Percentiles rank a stretch among this genome's conserved stretches.
phyloP scores from a whole-genome alignment of 2,329 filamentous ascomycete species.

The Aspergillus sp. region DNA sequence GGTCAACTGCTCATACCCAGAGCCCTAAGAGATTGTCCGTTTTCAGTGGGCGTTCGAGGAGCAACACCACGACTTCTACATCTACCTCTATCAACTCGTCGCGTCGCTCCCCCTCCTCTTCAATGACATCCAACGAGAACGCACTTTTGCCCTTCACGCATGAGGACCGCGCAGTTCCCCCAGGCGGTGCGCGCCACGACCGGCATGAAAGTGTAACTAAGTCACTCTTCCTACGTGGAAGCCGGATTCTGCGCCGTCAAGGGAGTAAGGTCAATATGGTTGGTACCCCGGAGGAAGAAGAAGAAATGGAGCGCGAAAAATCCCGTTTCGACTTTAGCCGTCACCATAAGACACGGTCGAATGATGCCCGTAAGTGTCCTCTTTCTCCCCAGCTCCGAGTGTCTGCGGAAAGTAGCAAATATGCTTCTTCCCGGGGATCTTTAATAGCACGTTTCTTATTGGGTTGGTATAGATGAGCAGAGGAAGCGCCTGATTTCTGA shows the following conservation, averaged over 20 bases:
- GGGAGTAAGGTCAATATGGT: conserved; percentile 48
- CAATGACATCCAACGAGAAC: conserved; percentile 38
- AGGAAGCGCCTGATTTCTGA: conserved; percentile 57
- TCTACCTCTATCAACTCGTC: conserved; percentile 52
- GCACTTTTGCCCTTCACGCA: conserved; percentile 29
- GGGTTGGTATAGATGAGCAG: conserved; percentile 33
- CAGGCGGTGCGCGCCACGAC: conserved; percentile 29
- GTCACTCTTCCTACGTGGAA: conserved; percentile 44
- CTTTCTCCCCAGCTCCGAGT: neutral
- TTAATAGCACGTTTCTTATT: conserved; percentile 3
- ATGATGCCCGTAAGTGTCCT: conserved; percentile 36
- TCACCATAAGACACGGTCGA: conserved; percentile 31
- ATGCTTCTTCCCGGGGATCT: neutral
- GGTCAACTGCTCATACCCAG: conserved; percentile 35
- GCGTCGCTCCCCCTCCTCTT: conserved; percentile 46
- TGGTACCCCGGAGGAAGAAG: conserved; percentile 41
- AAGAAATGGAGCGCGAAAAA: conserved; percentile 35
- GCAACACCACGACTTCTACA: conserved; percentile 53
- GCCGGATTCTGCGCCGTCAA: conserved; percentile 48
- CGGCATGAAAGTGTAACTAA: conserved; percentile 39
- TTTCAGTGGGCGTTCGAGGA: conserved; percentile 41
- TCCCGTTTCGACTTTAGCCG: conserved; percentile 36
- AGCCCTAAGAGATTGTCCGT: conserved; percentile 42
- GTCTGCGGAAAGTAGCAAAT: neutral
- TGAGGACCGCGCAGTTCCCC: conserved; percentile 33